These are phyloP conservation scores for Dunaliella salina DNA, from an alignment of 163 green algal genomes.

Conservation along the genomic window DNA sequence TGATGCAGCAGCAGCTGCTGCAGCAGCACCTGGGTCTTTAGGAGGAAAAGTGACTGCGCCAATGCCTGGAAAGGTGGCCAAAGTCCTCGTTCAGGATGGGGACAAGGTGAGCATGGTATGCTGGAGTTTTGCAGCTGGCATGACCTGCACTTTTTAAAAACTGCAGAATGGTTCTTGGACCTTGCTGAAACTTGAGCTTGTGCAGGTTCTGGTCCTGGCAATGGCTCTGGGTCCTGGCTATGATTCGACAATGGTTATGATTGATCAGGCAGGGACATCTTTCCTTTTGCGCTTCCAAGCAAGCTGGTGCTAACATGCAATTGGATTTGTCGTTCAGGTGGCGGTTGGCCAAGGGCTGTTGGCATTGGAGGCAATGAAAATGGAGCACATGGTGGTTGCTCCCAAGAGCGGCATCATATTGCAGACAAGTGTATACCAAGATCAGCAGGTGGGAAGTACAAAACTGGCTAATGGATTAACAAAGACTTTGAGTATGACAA, in stretches of 20 bases:
- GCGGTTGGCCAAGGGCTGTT: conserved; percentile 42
- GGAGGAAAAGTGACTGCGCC: conserved; percentile 52
- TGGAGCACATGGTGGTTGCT: conserved; percentile 62
- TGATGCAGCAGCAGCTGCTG: conserved; percentile 27
- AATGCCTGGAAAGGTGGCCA: conserved; percentile 70
- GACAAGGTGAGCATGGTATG: conserved; percentile 14
- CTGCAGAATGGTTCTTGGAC: no score
- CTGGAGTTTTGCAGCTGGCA: no score
- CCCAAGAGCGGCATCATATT: not conserved
- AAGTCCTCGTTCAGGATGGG: conserved; percentile 50
- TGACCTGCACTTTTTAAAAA: no score
- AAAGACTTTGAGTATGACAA: no score
- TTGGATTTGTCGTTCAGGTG: not conserved
- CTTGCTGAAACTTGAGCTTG: no score
- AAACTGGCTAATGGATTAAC: no score
- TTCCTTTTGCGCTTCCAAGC: no score
- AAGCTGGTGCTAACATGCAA: no score
- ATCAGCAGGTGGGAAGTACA: not conserved
- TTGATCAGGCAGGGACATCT: no score
- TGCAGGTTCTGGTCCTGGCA: no score
- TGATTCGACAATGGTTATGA: no score
- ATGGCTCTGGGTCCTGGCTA: no score
- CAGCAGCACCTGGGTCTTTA: conserved; percentile 12
- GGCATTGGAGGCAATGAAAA: conserved; percentile 84
- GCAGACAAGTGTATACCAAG: not conserved